Evolutionary conservation across 352 stramenopile species (phyloP), one percentile per base, ranked within the genome.

Genomic region (Globisporangium cystogenes): DNA sequence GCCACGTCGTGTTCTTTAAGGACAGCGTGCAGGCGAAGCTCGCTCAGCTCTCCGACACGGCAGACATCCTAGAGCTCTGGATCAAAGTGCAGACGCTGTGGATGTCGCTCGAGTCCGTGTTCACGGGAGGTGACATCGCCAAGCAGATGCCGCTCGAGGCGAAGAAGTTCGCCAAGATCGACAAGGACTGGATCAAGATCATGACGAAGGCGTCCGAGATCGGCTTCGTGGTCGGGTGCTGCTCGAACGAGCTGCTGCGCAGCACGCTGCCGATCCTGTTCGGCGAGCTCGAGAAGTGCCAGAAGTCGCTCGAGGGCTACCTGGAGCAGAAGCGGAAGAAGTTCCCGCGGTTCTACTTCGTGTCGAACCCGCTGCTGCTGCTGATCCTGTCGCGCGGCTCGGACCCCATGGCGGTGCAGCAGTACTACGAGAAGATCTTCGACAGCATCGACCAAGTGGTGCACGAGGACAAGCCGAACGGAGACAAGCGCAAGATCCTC

Each of bases 331-430:
- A 97, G 57, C 69, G 89, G 20, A 86, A 85, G 55, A 95, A 90
- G 59, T 96, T 96, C 60, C 87, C 87, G 14, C 76, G 89, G 11
- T 96, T 97, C 59, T 97, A 96, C 69, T 96, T 97, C 41, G 87
- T 96, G 1, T 96, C 86, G 1, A 96, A 96, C 51, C 83, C 87
- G n/a, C 69, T 95, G 1, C 57, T 97, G 41, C 70, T 97, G 8
- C 63, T 91, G n/a, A 92, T 96, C 43, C 60, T 97, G 7, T 95
- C 81, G 23, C 79, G 89, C 50, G 88, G 88, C 8, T 93, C 82
- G 0, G 86, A 96, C 50, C 81, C 83, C 0, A 55, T 67, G 12
- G 74, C 74, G 0, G 73, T 95, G 5, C 85, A 95, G 71, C 82
- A 86, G 48, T 93, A 92, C 56, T 95, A 95, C 62, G 81, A 94